Conservation (phyloP, 805 yeast genomes). For the Komagataella mondaviorum region DNA sequence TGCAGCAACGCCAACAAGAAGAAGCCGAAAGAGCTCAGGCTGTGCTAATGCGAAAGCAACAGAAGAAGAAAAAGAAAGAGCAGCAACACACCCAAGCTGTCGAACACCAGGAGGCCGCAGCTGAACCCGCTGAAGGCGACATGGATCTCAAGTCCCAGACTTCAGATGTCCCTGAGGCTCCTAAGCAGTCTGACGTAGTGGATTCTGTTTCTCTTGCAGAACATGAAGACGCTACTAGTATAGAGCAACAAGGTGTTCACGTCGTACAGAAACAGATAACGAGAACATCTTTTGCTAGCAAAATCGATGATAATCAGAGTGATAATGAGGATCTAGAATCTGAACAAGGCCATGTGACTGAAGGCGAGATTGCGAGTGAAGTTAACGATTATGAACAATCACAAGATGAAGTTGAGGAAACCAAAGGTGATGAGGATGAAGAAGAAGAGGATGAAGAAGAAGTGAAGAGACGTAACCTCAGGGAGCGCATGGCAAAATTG, state of each 20-base stretch:
- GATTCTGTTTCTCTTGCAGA: not conserved
- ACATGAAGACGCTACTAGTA: not conserved
- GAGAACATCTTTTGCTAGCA: not conserved
- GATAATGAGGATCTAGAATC: not conserved
- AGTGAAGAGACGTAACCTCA: conserved; percentile 56
- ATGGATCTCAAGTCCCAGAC: not conserved
- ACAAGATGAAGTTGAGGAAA: not conserved
- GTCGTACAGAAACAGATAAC: not conserved
- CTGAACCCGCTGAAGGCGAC: not conserved
- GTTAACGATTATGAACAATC: not conserved
- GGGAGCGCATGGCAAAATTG: conserved; percentile 92
- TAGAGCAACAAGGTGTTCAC: not conserved
- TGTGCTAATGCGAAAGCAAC: conserved; percentile 1
- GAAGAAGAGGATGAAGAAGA: conserved; percentile 68
- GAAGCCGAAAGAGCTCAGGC: conserved; percentile 3
- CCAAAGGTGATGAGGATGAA: conserved; percentile 28
- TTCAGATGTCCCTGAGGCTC: not conserved
- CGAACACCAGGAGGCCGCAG: not conserved
- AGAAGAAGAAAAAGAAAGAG: conserved; percentile 2
- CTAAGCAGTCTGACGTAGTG: not conserved
- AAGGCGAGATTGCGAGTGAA: not conserved
- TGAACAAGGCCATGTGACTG: not conserved
- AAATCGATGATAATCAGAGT: too few species aligned
- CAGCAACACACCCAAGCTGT: not conserved
- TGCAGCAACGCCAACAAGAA: conserved; percentile 3